A percentile compares a stretch with the other conserved stretches of the same genome.
phyloP scores from a whole-genome alignment of 2,329 filamentous ascomycete species.

The Stagonosporopsis cucurbitacearum region DNA sequence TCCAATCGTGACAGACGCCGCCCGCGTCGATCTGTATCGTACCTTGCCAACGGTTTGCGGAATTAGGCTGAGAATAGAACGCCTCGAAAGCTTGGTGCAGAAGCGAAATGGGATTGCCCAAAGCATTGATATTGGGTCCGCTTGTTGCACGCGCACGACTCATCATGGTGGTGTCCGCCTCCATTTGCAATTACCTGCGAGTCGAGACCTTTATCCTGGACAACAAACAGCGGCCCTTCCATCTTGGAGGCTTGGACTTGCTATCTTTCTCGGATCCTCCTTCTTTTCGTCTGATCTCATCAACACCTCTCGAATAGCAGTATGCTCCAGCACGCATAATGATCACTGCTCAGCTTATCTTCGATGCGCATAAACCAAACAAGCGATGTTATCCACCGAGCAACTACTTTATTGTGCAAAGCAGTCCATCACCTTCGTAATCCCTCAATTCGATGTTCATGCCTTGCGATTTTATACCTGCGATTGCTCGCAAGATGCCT shows the following conservation, averaged over 20 bases:
- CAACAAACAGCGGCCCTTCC: constrained; percentile 3
- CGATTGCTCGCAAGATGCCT: not conserved
- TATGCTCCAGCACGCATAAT: not conserved
- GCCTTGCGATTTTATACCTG: not conserved
- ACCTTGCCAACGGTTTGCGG: constrained; percentile 19
- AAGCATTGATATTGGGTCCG: constrained; percentile 22
- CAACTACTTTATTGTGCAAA: not conserved
- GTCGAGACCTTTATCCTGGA: constrained; percentile 10
- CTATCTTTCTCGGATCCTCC: not conserved
- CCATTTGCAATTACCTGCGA: constrained; percentile 12
- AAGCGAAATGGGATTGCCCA: constrained; percentile 25
- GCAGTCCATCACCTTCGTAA: not conserved
- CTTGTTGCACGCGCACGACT: constrained; percentile 13
- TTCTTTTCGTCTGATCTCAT: not conserved
- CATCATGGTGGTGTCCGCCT: constrained; percentile 7
- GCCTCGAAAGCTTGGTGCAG: constrained; percentile 18
- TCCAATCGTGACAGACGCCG: constrained; percentile 8
- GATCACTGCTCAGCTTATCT: not conserved
- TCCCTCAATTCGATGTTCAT: not conserved
- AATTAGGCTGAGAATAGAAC: constrained; percentile 26
- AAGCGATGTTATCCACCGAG: not conserved
- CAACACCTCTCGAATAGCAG: not conserved
- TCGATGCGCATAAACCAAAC: not conserved
- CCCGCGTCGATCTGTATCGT: constrained; percentile 19
- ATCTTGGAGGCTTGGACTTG: not conserved